Percentiles rank a stretch among this genome's conserved stretches.
phyloP scores from a whole-genome alignment of 176 grass and related monocot species.

The Panicum miliaceum region DNA sequence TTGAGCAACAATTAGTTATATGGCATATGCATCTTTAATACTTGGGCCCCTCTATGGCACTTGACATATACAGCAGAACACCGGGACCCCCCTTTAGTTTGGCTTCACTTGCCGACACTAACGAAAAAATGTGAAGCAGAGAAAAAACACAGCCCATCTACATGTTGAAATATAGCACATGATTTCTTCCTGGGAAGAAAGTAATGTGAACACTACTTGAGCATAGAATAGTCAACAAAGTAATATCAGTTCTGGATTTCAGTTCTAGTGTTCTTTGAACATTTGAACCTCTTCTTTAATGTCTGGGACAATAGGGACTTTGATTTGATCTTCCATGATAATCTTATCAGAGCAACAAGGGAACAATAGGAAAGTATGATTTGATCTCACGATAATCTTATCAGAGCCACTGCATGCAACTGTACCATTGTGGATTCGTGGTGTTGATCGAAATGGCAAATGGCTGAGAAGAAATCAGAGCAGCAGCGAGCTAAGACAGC shows the following conservation, averaged over 20 bases:
- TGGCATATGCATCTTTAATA: slow-evolving; percentile 18
- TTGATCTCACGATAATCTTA: not conserved
- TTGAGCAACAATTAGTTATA: slow-evolving; percentile 13
- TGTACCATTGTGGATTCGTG: not conserved
- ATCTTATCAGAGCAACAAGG: not conserved
- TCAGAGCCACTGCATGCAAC: not conserved
- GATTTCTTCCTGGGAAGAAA: not conserved
- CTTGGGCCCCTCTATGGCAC: slow-evolving; percentile 6
- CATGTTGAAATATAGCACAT: not conserved
- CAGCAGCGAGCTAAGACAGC: not conserved
- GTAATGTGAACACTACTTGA: not conserved
- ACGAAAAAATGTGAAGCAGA: not conserved
- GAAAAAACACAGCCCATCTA: not conserved
- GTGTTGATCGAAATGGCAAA: not conserved
- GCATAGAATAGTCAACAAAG: not conserved
- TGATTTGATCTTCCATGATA: not conserved
- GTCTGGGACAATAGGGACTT: not conserved
- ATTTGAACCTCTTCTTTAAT: not conserved
- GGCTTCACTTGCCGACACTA: slow-evolving; percentile 23
- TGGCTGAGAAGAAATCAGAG: not conserved
- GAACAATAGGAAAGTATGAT: not conserved
- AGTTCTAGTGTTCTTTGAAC: not conserved
- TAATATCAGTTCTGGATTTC: not conserved
- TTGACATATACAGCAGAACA: not conserved
- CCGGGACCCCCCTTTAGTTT: not conserved